These are phyloP conservation scores for Sporothrix brunneoviolacea DNA, from an alignment of 2,329 filamentous ascomycete genomes.

Conservation along the genomic window DNA sequence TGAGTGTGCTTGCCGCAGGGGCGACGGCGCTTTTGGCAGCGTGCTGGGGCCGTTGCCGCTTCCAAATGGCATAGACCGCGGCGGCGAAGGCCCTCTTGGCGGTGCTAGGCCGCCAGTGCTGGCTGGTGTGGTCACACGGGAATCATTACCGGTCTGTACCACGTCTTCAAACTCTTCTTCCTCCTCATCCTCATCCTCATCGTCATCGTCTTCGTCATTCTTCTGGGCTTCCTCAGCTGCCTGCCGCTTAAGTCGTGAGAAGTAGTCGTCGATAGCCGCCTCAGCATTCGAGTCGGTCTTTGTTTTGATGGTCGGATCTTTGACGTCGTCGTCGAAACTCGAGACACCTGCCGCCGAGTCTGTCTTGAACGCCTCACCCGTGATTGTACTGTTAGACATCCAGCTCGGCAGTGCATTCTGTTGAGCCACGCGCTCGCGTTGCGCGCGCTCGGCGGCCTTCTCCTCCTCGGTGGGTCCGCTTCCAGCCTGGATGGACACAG, in stretches of 20 bases:
- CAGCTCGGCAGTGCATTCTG: conserved; percentile 66
- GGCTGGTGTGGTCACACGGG: conserved; percentile 27
- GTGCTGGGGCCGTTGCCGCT: conserved; percentile 8
- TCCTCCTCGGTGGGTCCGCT: conserved; percentile 62
- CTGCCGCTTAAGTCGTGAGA: conserved; percentile 59
- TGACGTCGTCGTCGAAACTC: conserved; percentile 36
- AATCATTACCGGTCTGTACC: conserved; percentile 31
- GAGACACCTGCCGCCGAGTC: conserved; percentile 25
- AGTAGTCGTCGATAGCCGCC: conserved; percentile 59
- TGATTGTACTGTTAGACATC: conserved; percentile 66
- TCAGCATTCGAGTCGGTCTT: conserved; percentile 43
- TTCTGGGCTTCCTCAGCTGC: conserved; percentile 45
- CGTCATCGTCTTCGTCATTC: conserved; percentile 40
- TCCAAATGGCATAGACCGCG: not conserved
- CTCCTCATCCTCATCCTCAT: conserved; percentile 36
- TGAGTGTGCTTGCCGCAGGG: conserved; percentile 22
- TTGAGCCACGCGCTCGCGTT: conserved; percentile 57
- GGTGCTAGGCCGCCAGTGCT: conserved; percentile 19
- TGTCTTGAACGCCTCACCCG: conserved; percentile 51
- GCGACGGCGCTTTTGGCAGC: conserved; percentile 21
- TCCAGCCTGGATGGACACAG: conserved; percentile 60
- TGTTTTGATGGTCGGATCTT: conserved; percentile 36
- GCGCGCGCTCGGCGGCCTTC: conserved; percentile 56
- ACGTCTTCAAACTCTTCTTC: conserved; percentile 34
- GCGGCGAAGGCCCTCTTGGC: conserved; percentile 11